These are phyloP conservation scores for Trametes meyenii DNA, from an alignment of 768 basidiomycete species.

Conservation along the genomic window DNA sequence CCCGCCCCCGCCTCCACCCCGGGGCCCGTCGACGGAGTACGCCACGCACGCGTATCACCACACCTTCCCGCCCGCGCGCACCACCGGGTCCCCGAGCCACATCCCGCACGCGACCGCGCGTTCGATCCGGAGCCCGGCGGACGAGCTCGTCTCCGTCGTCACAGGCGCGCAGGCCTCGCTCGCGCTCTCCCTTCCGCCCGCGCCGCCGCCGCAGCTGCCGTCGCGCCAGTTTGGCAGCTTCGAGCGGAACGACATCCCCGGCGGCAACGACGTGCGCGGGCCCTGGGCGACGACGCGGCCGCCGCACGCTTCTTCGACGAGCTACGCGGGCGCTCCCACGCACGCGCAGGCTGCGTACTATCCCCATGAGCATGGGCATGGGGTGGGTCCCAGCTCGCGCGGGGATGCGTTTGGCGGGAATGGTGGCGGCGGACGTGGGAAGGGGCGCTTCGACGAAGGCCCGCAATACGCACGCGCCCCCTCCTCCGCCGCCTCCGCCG, in stretches of 20 bases:
- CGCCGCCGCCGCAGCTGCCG: neutral
- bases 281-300: neutral
- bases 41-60: neutral
- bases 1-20: neutral
- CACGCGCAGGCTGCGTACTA: constrained; percentile 1
- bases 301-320: neutral
- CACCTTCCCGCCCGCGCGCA: neutral
- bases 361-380: neutral
- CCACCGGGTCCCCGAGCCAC: neutral
- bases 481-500: neutral
- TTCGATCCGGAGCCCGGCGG: constrained; percentile 14
- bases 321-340: constrained; percentile 1
- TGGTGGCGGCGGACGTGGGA: constrained; percentile 4
- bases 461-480: neutral
- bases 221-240: neutral
- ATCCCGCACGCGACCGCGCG: constrained; percentile 2
- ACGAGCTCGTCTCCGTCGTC: constrained; percentile 19
- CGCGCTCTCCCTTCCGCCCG: neutral
- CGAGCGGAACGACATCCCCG: neutral
- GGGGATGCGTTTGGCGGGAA: constrained; percentile 1
- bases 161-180: neutral
- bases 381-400: neutral
- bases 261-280: neutral
- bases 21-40: neutral
- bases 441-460: neutral